Conservation (phyloP, 1,139 yeast genomes). For the Debaryomycetaceae sp. region DNA sequence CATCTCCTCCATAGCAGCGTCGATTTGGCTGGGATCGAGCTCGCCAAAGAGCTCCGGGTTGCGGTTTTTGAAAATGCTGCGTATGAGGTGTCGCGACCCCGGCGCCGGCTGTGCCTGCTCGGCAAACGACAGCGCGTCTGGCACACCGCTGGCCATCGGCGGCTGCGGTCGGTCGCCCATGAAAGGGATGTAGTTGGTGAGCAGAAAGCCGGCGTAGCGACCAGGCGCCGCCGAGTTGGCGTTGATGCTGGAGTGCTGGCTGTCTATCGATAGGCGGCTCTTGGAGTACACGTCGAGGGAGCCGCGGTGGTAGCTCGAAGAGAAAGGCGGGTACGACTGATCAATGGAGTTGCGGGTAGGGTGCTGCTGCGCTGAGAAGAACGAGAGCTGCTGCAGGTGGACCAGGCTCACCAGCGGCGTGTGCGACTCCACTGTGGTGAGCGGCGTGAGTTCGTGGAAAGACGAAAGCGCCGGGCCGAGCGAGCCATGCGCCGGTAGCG, state of each 20-base stretch:
- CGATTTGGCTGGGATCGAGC: not conserved
- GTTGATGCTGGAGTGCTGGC: constrained; percentile 15
- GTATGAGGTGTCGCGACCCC: constrained; percentile 31
- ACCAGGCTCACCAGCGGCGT: constrained; percentile 40
- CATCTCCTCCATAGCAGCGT: constrained; percentile 4
- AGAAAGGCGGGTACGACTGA: constrained; percentile 23
- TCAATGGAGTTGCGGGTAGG: constrained; percentile 37
- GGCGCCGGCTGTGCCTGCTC: constrained; percentile 13
- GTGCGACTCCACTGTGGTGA: constrained; percentile 43
- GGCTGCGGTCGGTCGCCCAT: constrained; percentile 33
- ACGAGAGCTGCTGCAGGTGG: constrained; percentile 43
- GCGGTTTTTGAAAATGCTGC: constrained; percentile 37
- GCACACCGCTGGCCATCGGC: constrained; percentile 13
- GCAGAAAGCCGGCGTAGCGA: constrained; percentile 7
- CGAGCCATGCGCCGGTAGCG: not conserved
- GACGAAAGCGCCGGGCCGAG: constrained; percentile 3
- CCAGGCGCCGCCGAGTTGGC: constrained; percentile 5
- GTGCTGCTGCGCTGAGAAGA: constrained; percentile 44
- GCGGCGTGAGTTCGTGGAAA: constrained; percentile 34
- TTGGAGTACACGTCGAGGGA: constrained; percentile 32
- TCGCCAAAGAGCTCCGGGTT: constrained; percentile 6
- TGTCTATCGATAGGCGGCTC: constrained; percentile 22
- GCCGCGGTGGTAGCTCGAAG: constrained; percentile 22
- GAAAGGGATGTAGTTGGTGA: constrained; percentile 34
- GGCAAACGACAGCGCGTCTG: constrained; percentile 11